Percentiles rank a stretch among this genome's conserved stretches.
phyloP scores from a whole-genome alignment of 768 basidiomycete genomes.

The Lyophyllum semitale region DNA sequence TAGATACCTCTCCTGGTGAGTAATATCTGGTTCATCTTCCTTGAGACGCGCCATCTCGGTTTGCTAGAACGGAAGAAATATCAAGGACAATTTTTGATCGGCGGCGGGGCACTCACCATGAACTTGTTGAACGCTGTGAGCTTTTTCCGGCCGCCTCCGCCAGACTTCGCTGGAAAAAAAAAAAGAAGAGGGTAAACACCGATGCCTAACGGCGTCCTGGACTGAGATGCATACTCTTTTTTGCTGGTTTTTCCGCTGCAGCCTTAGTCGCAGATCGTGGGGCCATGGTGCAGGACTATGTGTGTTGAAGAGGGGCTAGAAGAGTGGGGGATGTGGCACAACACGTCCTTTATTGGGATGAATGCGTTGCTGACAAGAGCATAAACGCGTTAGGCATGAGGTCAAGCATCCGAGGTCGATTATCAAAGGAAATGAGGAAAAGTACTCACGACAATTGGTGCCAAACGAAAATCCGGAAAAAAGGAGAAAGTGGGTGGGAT shows the following conservation, averaged over 20 bases:
- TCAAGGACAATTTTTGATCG: neutral
- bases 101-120: conserved; percentile 38
- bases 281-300: conserved; percentile 36
- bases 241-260: conserved; percentile 48
- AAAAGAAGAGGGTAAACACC: conserved; percentile 17
- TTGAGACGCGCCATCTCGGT: conserved; percentile 78
- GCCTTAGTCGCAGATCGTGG: conserved; percentile 42
- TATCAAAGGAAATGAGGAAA: neutral
- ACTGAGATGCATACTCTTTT: conserved; percentile 50
- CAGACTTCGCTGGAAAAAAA: conserved; percentile 45
- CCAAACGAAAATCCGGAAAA: conserved; percentile 7
- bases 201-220: conserved; percentile 11
- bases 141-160: conserved; percentile 57
- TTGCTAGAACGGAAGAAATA: conserved; percentile 46
- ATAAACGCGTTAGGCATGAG: conserved; percentile 23
- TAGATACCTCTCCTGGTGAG: conserved; percentile 72
- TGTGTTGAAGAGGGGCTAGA: neutral
- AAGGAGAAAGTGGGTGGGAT: conserved; percentile 28
- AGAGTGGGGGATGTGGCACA: neutral
- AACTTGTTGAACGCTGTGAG: conserved; percentile 79
- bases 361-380: neutral
- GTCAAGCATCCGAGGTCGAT: neutral
- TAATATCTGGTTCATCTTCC: conserved; percentile 69
- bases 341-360: conserved; percentile 1
- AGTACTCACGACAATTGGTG: conserved; percentile 8